Conservation (phyloP, 108 stramenopile genomes). For the Seminavis robusta region DNA sequence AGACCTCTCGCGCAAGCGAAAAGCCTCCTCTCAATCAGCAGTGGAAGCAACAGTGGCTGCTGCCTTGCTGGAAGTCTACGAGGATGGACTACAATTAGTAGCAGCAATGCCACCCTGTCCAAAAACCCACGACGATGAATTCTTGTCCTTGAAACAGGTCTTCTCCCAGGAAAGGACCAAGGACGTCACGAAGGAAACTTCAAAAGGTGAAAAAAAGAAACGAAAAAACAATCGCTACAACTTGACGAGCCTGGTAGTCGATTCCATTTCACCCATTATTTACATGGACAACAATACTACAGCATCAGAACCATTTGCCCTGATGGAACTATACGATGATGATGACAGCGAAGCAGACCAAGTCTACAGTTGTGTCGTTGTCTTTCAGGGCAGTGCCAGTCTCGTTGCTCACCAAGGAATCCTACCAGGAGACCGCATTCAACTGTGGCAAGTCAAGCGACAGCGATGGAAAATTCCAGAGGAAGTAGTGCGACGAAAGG, state of each 20-base stretch:
- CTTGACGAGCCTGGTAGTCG: conserved; percentile 22
- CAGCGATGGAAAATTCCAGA: conserved; percentile 64
- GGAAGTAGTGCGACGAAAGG: conserved; percentile 15
- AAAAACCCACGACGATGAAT: neutral
- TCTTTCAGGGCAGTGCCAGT: conserved; percentile 53
- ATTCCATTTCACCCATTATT: conserved; percentile 80
- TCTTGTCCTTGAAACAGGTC: conserved; percentile 25
- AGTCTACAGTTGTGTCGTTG: conserved; percentile 38
- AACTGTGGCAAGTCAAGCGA: conserved; percentile 36
- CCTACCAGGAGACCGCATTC: conserved; percentile 50
- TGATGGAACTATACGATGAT: conserved; percentile 64
- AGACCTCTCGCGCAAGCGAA: too few relatives aligned
- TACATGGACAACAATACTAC: conserved; percentile 36
- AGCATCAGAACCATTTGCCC: conserved; percentile 62
- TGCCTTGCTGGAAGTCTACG: conserved; percentile 17
- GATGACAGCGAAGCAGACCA: conserved; percentile 15
- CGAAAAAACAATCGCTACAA: conserved; percentile 6
- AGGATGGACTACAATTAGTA: conserved; percentile 3
- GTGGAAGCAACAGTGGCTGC: neutral
- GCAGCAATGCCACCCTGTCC: neutral
- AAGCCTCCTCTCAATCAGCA: too few relatives aligned
- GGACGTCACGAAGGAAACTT: conserved; percentile 10
- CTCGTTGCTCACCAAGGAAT: conserved; percentile 54
- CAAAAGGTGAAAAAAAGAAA: neutral
- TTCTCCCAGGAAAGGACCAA: too few relatives aligned